Percentiles rank a stretch among this genome's conserved stretches.
These are phyloP conservation scores for Plasmodium billcollinsi DNA, from an alignment of 169 alveolate genomes.

Conservation along the genomic window DNA sequence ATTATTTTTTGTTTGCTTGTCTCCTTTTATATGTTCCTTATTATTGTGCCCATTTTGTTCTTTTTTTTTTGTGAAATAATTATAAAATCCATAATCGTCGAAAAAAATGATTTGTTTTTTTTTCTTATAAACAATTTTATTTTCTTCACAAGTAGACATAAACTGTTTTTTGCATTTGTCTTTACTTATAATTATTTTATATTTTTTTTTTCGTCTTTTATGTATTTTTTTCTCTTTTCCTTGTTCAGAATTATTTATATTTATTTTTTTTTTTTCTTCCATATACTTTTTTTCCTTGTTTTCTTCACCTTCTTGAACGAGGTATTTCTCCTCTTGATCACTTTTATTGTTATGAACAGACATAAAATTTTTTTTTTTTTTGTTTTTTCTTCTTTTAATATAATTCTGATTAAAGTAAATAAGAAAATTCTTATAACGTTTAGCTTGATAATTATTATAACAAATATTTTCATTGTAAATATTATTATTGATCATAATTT, in stretches of 20 bases:
- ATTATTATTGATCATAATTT: too few relatives aligned
- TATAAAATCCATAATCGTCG: conserved; percentile 26
- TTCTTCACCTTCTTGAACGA: too few relatives aligned
- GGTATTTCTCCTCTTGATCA: neutral
- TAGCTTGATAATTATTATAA: neutral
- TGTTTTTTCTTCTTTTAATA: conserved; percentile 13
- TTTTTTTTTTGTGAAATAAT: conserved; percentile 14
- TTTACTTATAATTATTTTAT: neutral
- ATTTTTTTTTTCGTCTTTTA: neutral
- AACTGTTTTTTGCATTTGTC: neutral
- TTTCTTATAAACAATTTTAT: conserved; percentile 23
- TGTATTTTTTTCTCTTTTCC: too few relatives aligned
- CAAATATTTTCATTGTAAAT: neutral
- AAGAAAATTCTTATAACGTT: conserved; percentile 2
- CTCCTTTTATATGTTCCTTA: neutral
- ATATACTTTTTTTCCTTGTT: too few relatives aligned
- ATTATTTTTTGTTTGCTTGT: neutral
- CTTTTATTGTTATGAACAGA: neutral
- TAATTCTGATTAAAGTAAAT: conserved; percentile 36
- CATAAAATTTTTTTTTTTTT: neutral
- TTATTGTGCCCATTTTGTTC: neutral
- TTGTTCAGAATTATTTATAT: too few relatives aligned
- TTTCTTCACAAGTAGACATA: neutral
- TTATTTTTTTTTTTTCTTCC: too few relatives aligned
- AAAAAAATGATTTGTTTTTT: conserved; percentile 3